Base-by-base conservation (phyloP, 129 eudicot species). In the carrot (Daucus carota) region DNA sequence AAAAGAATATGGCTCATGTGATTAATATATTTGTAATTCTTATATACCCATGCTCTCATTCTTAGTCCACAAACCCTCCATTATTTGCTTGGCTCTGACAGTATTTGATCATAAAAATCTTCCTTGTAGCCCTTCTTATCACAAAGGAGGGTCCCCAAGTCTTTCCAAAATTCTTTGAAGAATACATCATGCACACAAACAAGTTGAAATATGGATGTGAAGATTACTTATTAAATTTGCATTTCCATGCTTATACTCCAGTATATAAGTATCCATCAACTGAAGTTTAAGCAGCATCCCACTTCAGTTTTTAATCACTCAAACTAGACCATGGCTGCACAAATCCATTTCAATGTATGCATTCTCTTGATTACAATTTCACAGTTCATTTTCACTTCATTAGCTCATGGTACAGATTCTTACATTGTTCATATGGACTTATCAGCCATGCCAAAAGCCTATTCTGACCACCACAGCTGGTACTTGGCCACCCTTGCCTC, bases 351-450 rank as follows among this genome's bases (percentile, higher is more conserved):
- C 57, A 50, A 67, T 81, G 69, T 81, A 14, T 84, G 80, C 65
- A 82, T 86, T 60, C 73, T 87, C 76, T 79, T 69, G 15, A 22
- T 80, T 5, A 10, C 80, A 43, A 11, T 70, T 48, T 66, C 79
- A 63, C 57, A 63, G 2, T 20, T 79, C 47, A 41, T 67, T 22
- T 54, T 78, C 26, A 73, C 70, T 38, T 73, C 48, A 22, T 11
- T 63, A 43, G 79, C 88, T 7, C 32, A 81, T 36, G 45, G 44
- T 10, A 33, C 83, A 13, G 80, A 92, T 65, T 87, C 90, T 70
- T 92, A 92, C 79, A 92, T 89, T 47, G 80, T 92, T 68, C 89
- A 89, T 52, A 89, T 92, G 96, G 96, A 92, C 84, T 77, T 85
- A 78, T 80, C 90, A 67, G 78, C 89, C 85, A 91, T 89, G 96